A percentile compares a stretch with the other conserved stretches of the same genome.
Conservation (phyloP, 805 yeast genomes). For the Saccharomycopsis babjevae region DNA sequence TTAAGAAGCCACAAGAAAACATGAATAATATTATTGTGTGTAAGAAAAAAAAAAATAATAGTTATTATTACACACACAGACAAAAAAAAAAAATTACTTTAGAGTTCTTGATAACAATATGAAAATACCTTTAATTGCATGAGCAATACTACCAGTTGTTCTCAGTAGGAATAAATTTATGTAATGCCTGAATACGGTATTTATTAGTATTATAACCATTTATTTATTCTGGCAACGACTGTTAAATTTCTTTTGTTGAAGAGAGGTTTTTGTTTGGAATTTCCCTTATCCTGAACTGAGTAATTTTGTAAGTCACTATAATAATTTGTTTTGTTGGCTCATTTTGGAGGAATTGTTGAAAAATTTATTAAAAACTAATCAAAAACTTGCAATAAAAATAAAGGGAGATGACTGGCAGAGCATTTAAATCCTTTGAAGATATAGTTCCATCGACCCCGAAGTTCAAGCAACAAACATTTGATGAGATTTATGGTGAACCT, state of each 20-base stretch:
- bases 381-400: too few species aligned
- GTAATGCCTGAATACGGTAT: too few species aligned
- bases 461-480: conserved; percentile 52
- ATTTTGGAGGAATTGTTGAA: too few species aligned
- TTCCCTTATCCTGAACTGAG: too few species aligned
- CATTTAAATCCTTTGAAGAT: conserved; percentile 24
- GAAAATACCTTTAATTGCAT: not conserved
- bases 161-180: too few species aligned
- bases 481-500: conserved; percentile 85
- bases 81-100: not conserved
- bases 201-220: too few species aligned
- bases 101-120: not conserved
- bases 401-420: not conserved
- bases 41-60: not conserved
- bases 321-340: too few species aligned
- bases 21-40: not conserved
- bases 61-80: not conserved
- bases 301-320: too few species aligned
- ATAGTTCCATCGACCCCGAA: conserved; percentile 22
- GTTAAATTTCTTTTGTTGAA: too few species aligned
- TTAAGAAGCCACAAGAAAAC: not conserved
- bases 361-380: too few species aligned
- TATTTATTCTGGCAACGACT: too few species aligned
- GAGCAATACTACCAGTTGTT: not conserved
- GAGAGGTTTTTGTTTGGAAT: too few species aligned